Base-by-base conservation (phyloP, 495 filamentous ascomycete genomes). In the Rhypophila decipiens region DNA sequence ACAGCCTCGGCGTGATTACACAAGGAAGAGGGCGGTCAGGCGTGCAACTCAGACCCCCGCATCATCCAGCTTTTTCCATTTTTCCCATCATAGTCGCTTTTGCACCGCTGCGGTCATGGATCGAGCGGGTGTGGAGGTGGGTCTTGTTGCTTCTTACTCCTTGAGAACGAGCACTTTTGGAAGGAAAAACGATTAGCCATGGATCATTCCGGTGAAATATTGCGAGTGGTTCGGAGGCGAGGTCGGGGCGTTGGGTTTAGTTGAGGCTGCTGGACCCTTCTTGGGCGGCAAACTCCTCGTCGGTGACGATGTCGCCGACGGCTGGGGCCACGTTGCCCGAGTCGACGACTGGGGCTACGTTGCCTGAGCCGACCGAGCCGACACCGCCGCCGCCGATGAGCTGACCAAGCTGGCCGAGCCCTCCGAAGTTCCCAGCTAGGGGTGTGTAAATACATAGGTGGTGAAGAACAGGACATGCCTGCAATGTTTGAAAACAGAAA, bases 231-330 rank as follows among this genome's bases (percentile, higher is more conserved):
- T 13, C 11, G 42, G 24, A n/a, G 12, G 13, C 9, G 31, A 18
- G 31, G 12, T 45, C 20, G 43, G 43, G 27, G 27, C 13, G 22
- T n/a, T 45, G 33, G 31, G 43, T 33, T 20, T 20, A 34, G 29
- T 36, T 22, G 29, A 58, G 50, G 19, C 45, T 53, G 53, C 51
- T 53, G 44, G 49, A 35, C 10, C 59, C 59, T 39, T 63, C 59
- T 47, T 63, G 59, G 31, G 59, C 56, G 12, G 55, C 51, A 43
- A 59, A 53, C 56, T 63, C 53, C 17, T 27, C 59, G 11, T 43
- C 56, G 38, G 59, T 59, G 51, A 63, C 59, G 24, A 56, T n/a
- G n/a, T n/a, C 49, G 31, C 51, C 44, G n/a, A 45, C 19, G 44
- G 18, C 22, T 15, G 36, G 17, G 18, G n/a, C 44, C 31, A 31